phyloP scores from a whole-genome alignment of 352 stramenopile species.

The Phytophthora meadii region DNA sequence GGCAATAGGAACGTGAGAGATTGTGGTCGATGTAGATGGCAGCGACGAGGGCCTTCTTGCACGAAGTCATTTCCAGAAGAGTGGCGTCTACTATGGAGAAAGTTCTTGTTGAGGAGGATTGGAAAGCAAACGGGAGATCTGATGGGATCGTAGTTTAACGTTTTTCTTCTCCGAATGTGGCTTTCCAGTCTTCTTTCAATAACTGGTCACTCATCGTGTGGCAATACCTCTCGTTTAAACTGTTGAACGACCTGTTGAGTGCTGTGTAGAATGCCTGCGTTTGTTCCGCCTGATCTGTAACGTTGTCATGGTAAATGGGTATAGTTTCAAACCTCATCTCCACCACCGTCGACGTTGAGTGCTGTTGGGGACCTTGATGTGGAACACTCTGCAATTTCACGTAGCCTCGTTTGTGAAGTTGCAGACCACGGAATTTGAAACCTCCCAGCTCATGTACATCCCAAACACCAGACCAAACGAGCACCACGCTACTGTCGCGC shows the following conservation, averaged over 20 bases:
- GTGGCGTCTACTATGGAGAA: neutral
- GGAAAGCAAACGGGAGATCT: neutral
- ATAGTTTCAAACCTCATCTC: slow-evolving; percentile 49
- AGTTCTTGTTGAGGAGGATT: neutral
- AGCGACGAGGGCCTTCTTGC: neutral
- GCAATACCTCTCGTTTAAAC: slow-evolving; percentile 22
- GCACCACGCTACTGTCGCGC: neutral
- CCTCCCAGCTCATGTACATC: neutral
- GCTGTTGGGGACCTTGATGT: slow-evolving; percentile 5
- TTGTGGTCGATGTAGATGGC: neutral
- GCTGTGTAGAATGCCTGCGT: slow-evolving; percentile 19
- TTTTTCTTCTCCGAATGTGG: slow-evolving; percentile 3
- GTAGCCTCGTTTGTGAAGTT: slow-evolving; percentile 26
- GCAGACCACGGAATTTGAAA: neutral
- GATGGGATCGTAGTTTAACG: neutral
- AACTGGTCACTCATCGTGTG: slow-evolving; percentile 17
- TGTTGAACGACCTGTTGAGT: slow-evolving; percentile 25
- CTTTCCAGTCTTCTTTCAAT: slow-evolving; percentile 40
- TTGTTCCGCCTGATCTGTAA: slow-evolving; percentile 36
- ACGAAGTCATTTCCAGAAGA: neutral
- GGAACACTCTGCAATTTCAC: slow-evolving; percentile 14
- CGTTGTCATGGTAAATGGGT: slow-evolving; percentile 51
- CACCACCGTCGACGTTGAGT: slow-evolving; percentile 36
- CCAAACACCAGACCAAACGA: slow-evolving; percentile 3
- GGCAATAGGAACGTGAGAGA: too few species aligned